These are phyloP conservation scores for Endotrypanum monterogeii DNA, from an alignment of 208 protist species.

Conservation along the genomic window DNA sequence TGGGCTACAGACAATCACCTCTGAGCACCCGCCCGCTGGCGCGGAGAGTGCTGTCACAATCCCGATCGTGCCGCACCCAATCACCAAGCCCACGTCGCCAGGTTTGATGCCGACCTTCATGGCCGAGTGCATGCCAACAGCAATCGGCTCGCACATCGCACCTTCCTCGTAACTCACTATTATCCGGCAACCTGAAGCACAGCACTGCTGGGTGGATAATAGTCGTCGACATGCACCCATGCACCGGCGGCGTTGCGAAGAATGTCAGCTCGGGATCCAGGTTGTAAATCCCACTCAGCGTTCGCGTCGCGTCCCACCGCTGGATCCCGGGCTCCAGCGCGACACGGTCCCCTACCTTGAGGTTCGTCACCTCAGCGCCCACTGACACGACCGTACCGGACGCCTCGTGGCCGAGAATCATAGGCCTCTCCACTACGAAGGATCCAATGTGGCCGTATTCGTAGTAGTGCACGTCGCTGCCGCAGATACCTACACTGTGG, in stretches of 20 bases:
- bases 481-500: constrained; percentile 70
- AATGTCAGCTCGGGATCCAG: constrained; percentile 71
- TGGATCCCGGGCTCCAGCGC: constrained; percentile 74
- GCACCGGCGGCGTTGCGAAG: constrained; percentile 69
- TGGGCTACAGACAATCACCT: constrained; percentile 48
- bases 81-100: constrained; percentile 38
- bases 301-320: constrained; percentile 53
- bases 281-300: constrained; percentile 69
- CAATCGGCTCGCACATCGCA: constrained; percentile 68
- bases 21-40: constrained; percentile 49
- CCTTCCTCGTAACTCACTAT: constrained; percentile 70
- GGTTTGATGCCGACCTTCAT: constrained; percentile 52
- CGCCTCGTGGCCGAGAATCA: constrained; percentile 76
- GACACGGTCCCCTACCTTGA: constrained; percentile 68
- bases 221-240: constrained; percentile 50
- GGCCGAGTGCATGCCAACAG: constrained; percentile 60
- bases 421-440: constrained; percentile 55
- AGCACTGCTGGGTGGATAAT: constrained; percentile 61
- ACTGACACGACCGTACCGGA: constrained; percentile 59
- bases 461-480: constrained; percentile 75
- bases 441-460: constrained; percentile 59
- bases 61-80: constrained; percentile 50
- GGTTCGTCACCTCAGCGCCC: constrained; percentile 43
- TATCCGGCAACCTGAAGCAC: constrained; percentile 66
- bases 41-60: constrained; percentile 49